Evolutionary conservation across 164 flowering plant genomes (phyloP), one percentile per base, ranked within the genome.

Genomic region (Echeveria elegans): DNA sequence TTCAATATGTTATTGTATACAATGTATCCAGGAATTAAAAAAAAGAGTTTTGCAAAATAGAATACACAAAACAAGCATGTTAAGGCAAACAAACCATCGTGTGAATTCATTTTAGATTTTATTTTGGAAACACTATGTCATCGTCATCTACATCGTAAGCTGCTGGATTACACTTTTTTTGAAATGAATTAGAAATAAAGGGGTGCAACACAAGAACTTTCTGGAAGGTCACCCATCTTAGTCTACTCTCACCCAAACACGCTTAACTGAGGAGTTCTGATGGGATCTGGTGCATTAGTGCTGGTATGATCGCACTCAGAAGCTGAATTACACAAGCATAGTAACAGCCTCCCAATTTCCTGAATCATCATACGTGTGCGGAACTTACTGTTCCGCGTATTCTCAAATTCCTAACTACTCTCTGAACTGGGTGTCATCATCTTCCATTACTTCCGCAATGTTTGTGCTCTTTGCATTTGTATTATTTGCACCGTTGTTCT

Each of bases 311-410:
- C n/a, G n/a, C n/a, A n/a, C n/a, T n/a, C n/a, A n/a, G n/a, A n/a
- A n/a, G n/a, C 96, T 45, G 97, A 96, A 71, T 86, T 90, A 64
- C 98, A 93, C 1, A 93, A 86, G 81, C 98, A 93, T 76, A 92
- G 87, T 79, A 93, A 93, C 41, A 93, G 91, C 71, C 89, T 88
- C 1, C 98, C 97, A 64, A 93, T 88, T 68, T 97, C 90, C 96
- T 93, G 92, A 53, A 84, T 90, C 61, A 93, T 66, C 36, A 86
- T 53, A 47, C 96, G 97, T 63, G 96, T 82, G 64, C 90, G 74
- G 70, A 84, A 90, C 52, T 83, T 80, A 26, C 89, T 77, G 52
- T 79, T 53, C 73, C 82, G 72, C 38, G 90, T 82, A 41, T 92
- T 79, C 34, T 85, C 96, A 30, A 90, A 92, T 30, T 81, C 92